These are phyloP conservation scores for Podaxis sp. DNA, from an alignment of 768 basidiomycete genomes.

Conservation along the genomic window DNA sequence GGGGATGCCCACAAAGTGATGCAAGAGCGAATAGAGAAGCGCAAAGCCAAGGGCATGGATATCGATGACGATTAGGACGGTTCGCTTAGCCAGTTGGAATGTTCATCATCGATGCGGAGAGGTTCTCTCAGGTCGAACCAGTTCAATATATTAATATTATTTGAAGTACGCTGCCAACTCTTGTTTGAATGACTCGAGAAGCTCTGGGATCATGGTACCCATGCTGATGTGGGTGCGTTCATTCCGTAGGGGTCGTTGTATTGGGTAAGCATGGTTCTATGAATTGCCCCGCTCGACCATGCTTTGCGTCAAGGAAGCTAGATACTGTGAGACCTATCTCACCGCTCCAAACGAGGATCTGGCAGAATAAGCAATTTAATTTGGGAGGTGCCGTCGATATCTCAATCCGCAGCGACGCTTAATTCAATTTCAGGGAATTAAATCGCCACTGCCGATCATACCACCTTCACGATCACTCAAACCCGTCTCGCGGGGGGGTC, in stretches of 20 bases:
- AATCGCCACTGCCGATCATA: background rate
- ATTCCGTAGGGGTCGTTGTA: slow-evolving; percentile 12
- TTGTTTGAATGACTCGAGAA: slow-evolving; percentile 10
- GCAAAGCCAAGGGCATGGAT: slow-evolving; percentile 42
- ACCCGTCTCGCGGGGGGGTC: background rate
- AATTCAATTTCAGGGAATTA: background rate
- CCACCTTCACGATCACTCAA: slow-evolving; percentile 1
- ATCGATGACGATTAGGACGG: slow-evolving; percentile 45
- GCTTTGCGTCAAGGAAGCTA: background rate
- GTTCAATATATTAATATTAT: slow-evolving; percentile 17
- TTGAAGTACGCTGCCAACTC: background rate
- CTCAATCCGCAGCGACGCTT: background rate
- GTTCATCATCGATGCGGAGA: background rate
- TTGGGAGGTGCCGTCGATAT: background rate
- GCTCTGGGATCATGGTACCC: slow-evolving; percentile 8
- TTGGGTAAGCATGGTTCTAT: slow-evolving; percentile 14
- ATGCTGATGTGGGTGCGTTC: slow-evolving; percentile 10
- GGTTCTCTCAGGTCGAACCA: slow-evolving; percentile 6
- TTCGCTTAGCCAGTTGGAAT: background rate
- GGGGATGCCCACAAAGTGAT: slow-evolving; percentile 44
- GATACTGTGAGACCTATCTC: background rate
- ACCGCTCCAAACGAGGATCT: background rate
- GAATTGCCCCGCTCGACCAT: background rate
- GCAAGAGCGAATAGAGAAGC: slow-evolving; percentile 45
- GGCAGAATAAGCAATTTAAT: background rate